Evolutionary conservation across 2,329 filamentous ascomycete genomes (phyloP).

Genomic region (Tolypocladium ophioglossoides): DNA sequence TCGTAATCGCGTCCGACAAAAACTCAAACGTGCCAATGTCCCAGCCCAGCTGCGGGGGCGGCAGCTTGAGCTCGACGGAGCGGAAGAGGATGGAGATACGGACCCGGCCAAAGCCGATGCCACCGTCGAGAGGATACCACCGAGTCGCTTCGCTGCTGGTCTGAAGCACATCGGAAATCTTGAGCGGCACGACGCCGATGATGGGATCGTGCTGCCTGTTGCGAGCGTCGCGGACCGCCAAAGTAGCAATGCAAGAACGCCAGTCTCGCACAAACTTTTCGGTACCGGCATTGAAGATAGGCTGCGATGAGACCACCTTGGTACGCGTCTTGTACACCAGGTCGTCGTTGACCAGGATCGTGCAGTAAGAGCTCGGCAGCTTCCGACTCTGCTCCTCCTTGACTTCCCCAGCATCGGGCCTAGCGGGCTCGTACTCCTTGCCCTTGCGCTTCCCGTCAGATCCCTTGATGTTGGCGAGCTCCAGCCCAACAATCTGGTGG

Average conservation of each 20-base stretch:
- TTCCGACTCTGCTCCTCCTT: slow-evolving; percentile 74
- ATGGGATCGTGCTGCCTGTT: slow-evolving; percentile 92
- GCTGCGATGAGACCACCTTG: slow-evolving; percentile 88
- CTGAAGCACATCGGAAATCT: slow-evolving; percentile 77
- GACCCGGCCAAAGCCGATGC: slow-evolving; percentile 82
- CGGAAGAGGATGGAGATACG: slow-evolving; percentile 86
- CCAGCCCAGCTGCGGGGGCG: slow-evolving; percentile 82
- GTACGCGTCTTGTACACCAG: slow-evolving; percentile 87
- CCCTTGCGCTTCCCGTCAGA: slow-evolving; percentile 72
- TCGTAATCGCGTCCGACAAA: slow-evolving; percentile 56
- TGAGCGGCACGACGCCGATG: slow-evolving; percentile 81
- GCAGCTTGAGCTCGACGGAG: slow-evolving; percentile 74
- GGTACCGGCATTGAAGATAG: slow-evolving; percentile 94
- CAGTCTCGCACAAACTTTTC: slow-evolving; percentile 91
- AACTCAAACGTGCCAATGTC: slow-evolving; percentile 95
- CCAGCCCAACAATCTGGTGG: slow-evolving; percentile 91
- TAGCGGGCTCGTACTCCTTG: slow-evolving; percentile 80
- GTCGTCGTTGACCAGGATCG: slow-evolving; percentile 81
- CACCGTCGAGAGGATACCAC: slow-evolving; percentile 95
- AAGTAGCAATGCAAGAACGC: slow-evolving; percentile 75
- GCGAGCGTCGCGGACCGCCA: slow-evolving; percentile 79
- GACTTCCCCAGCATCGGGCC: slow-evolving; percentile 67
- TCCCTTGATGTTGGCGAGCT: slow-evolving; percentile 84
- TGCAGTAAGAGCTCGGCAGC: slow-evolving; percentile 88
- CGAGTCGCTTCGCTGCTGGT: slow-evolving; percentile 77